Base-by-base conservation (phyloP, 768 basidiomycete genomes). In the Lactarius evosmus region DNA sequence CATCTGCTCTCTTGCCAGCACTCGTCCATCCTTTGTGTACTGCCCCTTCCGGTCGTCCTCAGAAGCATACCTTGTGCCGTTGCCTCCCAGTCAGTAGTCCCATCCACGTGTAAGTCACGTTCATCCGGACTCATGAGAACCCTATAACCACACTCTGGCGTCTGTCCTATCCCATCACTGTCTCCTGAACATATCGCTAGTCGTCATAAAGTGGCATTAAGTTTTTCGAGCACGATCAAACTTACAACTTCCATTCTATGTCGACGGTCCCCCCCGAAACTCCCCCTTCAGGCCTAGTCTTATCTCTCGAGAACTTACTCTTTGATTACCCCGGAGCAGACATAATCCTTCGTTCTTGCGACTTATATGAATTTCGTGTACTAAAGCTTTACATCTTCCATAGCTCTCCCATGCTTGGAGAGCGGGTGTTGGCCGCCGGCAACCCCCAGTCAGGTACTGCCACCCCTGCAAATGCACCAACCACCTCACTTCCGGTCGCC, bases 281-380 rank as follows among this genome's bases (percentile, higher is more conserved):
- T 0, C 22, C 52, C 8, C 52, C 51, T 25, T 33, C 38, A 11
- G n/a, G 38, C 27, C 12, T 19, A 6, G 4, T 34, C 41, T 0
- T 33, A 30, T 33, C 30, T 32, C 29, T 44, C 7, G 51, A 60
- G 7, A 60, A 54, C 38, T 17, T 60, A 16, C 72, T 74, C 32
- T 79, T 82, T 73, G 71, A 80, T 67, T 75, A 77, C 55, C 70
- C 58, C 25, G 75, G 77, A n/a, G 79, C 78, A 6, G 80, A 82
- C 62, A 67, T 80, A 60, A 73, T 79, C 54, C 70, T 83, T 44
- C 75, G 75, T 46, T 76, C 80, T 19, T 69, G 74, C 1, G 80
- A 83, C 61, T 76, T 74, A 7, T 74, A 76, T 8, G 67, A 75
- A 12, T 82, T 83, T 67, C 78, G 75, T 33, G 72, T 83, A 51